phyloP scores from a whole-genome alignment of 1,139 yeast genomes.

The Yamadazyma atmosphaerica region DNA sequence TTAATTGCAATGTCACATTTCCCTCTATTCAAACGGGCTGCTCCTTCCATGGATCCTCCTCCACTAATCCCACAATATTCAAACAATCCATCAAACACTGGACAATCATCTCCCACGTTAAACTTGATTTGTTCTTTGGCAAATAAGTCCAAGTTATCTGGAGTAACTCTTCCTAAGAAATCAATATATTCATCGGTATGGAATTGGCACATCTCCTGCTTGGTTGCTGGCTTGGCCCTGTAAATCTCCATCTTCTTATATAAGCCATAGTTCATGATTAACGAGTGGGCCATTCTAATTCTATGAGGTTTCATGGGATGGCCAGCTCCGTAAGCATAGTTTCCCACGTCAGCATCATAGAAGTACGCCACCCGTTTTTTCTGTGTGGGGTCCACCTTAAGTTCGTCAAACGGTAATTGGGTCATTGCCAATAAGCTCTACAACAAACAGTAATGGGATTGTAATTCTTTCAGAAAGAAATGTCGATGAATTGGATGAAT shows the following conservation, averaged over 20 bases:
- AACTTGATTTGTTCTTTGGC: constrained; percentile 91
- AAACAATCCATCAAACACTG: constrained; percentile 92
- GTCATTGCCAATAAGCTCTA: constrained; percentile 9
- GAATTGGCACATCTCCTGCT: constrained; percentile 98
- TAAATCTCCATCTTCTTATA: constrained; percentile 97
- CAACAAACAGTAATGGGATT: too few species aligned
- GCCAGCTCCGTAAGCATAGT: constrained; percentile 97
- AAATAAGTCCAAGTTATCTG: constrained; percentile 89
- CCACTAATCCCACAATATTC: constrained; percentile 85
- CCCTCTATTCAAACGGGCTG: constrained; percentile 77
- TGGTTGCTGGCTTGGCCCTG: constrained; percentile 96
- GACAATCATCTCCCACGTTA: constrained; percentile 97
- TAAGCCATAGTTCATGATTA: constrained; percentile 95
- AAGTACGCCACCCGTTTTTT: constrained; percentile 49
- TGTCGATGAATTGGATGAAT: too few species aligned
- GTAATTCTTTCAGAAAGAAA: too few species aligned
- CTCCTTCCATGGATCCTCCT: constrained; percentile 92
- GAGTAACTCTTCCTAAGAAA: constrained; percentile 88
- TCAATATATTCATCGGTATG: constrained; percentile 98
- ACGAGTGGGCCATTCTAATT: constrained; percentile 96
- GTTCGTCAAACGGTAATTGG: constrained; percentile 49
- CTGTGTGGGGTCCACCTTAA: constrained; percentile 40
- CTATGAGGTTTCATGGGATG: constrained; percentile 99
- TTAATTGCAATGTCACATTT: constrained; percentile 95
- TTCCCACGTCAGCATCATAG: constrained; percentile 83